phyloP scores from a whole-genome alignment of 345 rosid genomes.

The Aquilaria malaccensis region DNA sequence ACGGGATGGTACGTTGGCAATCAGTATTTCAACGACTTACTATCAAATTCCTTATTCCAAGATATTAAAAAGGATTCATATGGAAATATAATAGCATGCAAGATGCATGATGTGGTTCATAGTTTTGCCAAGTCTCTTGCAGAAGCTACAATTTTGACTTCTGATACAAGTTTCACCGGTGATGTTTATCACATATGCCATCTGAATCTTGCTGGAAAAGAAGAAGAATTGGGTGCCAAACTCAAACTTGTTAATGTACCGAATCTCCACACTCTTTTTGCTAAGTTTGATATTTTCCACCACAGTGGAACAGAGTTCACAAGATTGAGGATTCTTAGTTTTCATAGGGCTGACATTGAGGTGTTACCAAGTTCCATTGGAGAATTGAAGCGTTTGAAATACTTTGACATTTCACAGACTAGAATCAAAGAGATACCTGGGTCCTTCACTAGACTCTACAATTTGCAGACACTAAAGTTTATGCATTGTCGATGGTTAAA shows the following conservation, averaged over 20 bases:
- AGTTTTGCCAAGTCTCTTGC: constrained; percentile 19
- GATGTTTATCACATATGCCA: neutral
- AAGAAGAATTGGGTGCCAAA: neutral
- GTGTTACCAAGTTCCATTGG: constrained; percentile 12
- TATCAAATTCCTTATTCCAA: constrained; percentile 20
- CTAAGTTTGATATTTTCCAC: neutral
- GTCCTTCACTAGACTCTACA: constrained; percentile 11
- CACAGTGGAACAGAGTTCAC: neutral
- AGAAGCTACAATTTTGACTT: neutral
- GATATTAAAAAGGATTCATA: constrained; percentile 3
- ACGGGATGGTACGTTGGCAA: constrained; percentile 6
- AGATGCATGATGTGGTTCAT: constrained; percentile 27
- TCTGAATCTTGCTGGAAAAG: neutral
- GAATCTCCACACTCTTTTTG: neutral
- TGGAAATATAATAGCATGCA: neutral
- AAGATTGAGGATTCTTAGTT: constrained; percentile 5
- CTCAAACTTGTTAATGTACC: neutral
- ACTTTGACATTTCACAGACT: constrained; percentile 14
- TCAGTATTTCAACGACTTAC: constrained; percentile 15
- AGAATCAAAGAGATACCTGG: neutral
- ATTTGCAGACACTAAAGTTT: constrained; percentile 13
- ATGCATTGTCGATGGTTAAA: neutral
- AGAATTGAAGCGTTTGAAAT: constrained; percentile 15
- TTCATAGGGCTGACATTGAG: neutral
- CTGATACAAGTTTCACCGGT: neutral